Evolutionary conservation across 129 eudicot species (phyloP), one percentile per base, ranked within the genome.

Genomic region (Chrysanthemum lavandulifolium): DNA sequence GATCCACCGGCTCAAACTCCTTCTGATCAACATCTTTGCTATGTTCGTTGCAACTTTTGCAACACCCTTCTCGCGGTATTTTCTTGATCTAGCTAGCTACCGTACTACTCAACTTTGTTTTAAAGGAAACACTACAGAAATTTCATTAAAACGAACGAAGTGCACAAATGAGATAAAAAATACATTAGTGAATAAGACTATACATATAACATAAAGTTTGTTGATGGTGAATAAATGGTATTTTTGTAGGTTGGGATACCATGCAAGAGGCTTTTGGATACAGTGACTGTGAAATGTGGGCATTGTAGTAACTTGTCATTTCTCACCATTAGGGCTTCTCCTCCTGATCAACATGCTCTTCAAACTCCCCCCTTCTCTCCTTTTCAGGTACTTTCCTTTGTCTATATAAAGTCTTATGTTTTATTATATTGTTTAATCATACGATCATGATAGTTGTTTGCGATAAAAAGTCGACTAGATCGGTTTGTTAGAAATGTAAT

Each of bases 1-100:
- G 95, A 78, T 74, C 89, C 85, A 61, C 78, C 76, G 2, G 73
- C 47, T 69, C 83, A 80, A 74, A 66, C 72, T 27, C 77, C 80
- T 57, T 25, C 93, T 3, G 76, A 90, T 72, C 94, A 92, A 67
- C 96, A 89, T 72, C 85, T 92, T 79, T 92, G 96, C 82, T 92
- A 92, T 49, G 98, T 92, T 76, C 98, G 96, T 31, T 92, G 98
- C 91, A 87, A 82, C 90, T 92, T 81, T 69, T 92, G 96, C 90
- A 85, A 53, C 83, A 89, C 96, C 67, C 95, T 92, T 89, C 95
- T 92, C 33, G 96, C 98, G 91, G 96, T 92, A 89, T 21, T 14
- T 69, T 49, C 49, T 13, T 31, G 36, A 31, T 0, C 6, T 31
- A 60, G 25, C 12, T 27, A 45, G 19, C 4, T 5, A 13, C 12